Percentiles rank a stretch among this genome's conserved stretches.
These are phyloP conservation scores for Miamiensis avidus DNA, from an alignment of 169 alveolate genomes.

Conservation along the genomic window DNA sequence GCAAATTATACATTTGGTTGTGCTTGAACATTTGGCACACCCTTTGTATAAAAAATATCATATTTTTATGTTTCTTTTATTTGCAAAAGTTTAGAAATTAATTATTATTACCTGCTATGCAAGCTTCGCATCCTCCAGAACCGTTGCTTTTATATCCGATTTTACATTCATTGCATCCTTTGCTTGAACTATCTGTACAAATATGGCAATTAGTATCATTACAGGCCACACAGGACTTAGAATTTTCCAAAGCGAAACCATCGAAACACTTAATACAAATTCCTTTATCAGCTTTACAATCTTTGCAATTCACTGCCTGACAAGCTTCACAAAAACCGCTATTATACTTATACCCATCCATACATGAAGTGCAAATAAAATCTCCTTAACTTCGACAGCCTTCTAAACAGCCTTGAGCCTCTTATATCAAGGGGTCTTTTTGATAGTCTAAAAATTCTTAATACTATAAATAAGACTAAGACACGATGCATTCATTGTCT, in stretches of 20 bases:
- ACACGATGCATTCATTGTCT: neutral
- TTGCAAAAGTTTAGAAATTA: too few relatives aligned
- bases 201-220: neutral
- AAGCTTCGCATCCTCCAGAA: neutral
- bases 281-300: neutral
- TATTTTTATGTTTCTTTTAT: too few relatives aligned
- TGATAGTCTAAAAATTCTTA: neutral
- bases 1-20: neutral
- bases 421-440: neutral
- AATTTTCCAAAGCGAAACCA: neutral
- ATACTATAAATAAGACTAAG: neutral
- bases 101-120: neutral
- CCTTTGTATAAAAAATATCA: neutral
- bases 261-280: neutral
- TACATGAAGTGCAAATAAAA: neutral
- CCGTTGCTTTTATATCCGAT: neutral
- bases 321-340: neutral
- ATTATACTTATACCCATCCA: neutral
- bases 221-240: neutral
- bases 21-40: neutral
- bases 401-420: neutral
- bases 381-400: neutral
- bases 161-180: neutral
- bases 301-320: neutral
- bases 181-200: neutral